Evolutionary conservation across 345 rosid species (phyloP), one percentile per base, ranked within the genome.

Genomic region (Clausena lansium): DNA sequence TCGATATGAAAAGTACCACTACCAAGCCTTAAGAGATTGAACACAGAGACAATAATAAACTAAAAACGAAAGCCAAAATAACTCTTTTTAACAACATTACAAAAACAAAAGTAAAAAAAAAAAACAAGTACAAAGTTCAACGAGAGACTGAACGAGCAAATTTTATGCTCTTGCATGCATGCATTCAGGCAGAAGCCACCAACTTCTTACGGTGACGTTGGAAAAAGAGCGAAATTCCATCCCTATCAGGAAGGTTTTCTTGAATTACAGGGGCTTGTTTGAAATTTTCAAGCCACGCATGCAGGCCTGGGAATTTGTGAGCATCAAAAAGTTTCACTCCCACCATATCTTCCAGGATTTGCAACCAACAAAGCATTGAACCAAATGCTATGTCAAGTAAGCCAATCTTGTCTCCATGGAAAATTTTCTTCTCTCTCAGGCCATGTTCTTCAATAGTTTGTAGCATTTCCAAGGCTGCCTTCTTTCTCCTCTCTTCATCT

Each of bases 381-480:
- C 39, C 68, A 62, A 15, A 58, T 59, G 62, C 24, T 24, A 59
- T 59, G 27, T 59, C 62, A 10, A 59, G 8, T 9, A 25, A 22
- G 10, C 62, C 62, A 59, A 24, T 24, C 28, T 59, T 59, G 62
- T 59, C 62, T 22, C 62, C 62, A 24, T 59, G 24, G 62, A 59
- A 59, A 59, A 59, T 10, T 25, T 59, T 59, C 11, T 58, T 73
- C 54, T 73, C 76, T 36, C 76, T 54, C 14, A 60, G 14, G 25
- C 52, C 33, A 13, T n/a, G 50, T 59, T 73, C 67, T 60, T 73
- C 76, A 2, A 73, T 6, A 7, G 54, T 58, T 73, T 73, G 17
- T 35, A 59, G 54, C 50, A 73, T 57, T 58, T 73, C 66, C 32
- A 22, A 6, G 32, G 22, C 1, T 0, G 58, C 67, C 35, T 73